Conservation (phyloP, 345 rosid species). For the Citrus maxima region DNA sequence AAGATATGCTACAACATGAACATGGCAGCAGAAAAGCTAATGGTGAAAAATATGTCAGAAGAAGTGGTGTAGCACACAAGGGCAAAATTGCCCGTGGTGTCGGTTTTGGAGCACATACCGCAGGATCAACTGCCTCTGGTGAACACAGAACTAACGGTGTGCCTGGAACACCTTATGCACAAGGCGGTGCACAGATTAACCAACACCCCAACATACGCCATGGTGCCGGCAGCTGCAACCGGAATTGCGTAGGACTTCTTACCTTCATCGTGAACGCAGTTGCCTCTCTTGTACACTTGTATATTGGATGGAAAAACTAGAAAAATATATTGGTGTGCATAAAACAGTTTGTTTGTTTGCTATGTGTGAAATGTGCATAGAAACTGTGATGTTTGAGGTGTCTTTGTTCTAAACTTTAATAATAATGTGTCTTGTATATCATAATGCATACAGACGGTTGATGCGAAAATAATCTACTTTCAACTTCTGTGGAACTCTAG, state of each 20-base stretch:
- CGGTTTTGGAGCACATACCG: not conserved
- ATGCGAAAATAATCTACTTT: not conserved
- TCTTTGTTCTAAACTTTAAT: not conserved
- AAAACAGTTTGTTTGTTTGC: not conserved
- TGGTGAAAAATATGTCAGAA: not conserved
- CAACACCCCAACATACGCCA: slow-evolving; percentile 16
- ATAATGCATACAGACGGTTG: not conserved
- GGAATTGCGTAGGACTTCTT: not conserved
- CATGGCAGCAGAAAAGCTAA: not conserved
- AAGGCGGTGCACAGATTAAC: slow-evolving; percentile 25
- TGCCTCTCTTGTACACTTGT: not conserved
- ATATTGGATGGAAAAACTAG: not conserved
- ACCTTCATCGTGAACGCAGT: not conserved
- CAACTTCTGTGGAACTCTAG: not conserved
- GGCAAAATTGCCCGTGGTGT: not conserved
- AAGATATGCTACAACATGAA: not conserved
- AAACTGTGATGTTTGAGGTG: not conserved
- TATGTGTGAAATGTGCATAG: not conserved
- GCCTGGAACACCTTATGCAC: not conserved
- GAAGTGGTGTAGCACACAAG: not conserved
- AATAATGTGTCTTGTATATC: not conserved
- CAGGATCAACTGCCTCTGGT: not conserved
- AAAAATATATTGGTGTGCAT: not conserved
- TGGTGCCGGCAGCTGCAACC: slow-evolving; percentile 11
- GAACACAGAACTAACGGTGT: not conserved